Conservation (phyloP, 2,329 filamentous ascomycete genomes). For the Penicillium decumbens region DNA sequence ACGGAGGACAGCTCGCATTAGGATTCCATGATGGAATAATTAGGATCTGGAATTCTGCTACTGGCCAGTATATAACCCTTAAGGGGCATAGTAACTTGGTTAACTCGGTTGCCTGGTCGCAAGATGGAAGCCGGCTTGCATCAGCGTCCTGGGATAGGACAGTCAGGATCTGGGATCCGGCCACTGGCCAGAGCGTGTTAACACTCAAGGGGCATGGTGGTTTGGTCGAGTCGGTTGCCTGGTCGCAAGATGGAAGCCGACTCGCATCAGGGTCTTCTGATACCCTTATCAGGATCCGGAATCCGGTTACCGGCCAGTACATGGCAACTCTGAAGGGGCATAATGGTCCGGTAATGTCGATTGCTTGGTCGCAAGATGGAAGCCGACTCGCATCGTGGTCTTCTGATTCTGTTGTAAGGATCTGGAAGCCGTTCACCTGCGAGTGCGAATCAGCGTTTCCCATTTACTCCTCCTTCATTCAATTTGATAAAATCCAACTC, state of each 20-base stretch:
- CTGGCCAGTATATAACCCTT: slow-evolving; percentile 1
- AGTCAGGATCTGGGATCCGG: slow-evolving; percentile 2
- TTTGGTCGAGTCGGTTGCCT: not conserved
- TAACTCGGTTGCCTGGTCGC: slow-evolving; percentile 22
- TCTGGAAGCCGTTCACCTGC: too few species aligned
- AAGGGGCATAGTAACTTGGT: slow-evolving; percentile 12
- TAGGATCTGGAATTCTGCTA: slow-evolving; percentile 3
- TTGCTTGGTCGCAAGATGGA: too few species aligned
- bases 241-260: slow-evolving; percentile 1
- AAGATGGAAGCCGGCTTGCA: slow-evolving; percentile 20
- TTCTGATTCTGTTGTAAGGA: too few species aligned
- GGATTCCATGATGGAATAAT: slow-evolving; percentile 1
- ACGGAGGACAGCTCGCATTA: slow-evolving; percentile 9
- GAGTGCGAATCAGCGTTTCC: too few species aligned
- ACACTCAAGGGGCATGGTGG: not conserved
- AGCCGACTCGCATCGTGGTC: too few species aligned
- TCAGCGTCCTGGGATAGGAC: not conserved
- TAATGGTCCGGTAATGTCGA: not conserved
- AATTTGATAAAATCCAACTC: too few species aligned
- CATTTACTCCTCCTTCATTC: too few species aligned
- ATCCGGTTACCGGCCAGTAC: not conserved
- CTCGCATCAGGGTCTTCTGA: not conserved
- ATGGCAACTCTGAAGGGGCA: not conserved
- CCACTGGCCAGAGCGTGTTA: not conserved
- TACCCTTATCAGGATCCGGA: not conserved